Evolutionary conservation across 768 basidiomycete genomes (phyloP).

Genomic region (Paxillus ammoniavirescens): DNA sequence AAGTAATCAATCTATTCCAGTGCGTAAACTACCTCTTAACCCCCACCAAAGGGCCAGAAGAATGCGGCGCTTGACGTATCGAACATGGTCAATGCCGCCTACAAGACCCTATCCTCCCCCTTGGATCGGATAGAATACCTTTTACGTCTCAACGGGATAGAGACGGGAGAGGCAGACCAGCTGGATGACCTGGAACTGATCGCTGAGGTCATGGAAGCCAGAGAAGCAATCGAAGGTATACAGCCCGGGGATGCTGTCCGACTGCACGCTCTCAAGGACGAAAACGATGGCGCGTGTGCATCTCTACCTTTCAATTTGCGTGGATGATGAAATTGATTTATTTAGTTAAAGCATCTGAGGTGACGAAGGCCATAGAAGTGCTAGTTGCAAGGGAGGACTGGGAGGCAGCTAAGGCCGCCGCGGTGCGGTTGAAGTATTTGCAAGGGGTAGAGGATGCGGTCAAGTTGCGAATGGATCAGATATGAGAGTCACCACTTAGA

Average conservation of each 20-base stretch:
- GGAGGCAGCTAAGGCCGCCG: conserved; percentile 51
- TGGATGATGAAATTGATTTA: background rate
- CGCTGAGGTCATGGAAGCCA: conserved; percentile 71
- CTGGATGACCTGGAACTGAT: conserved; percentile 71
- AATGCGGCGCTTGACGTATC: conserved; percentile 44
- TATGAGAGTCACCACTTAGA: background rate
- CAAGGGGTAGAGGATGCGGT: conserved; percentile 50
- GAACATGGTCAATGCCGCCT: conserved; percentile 78
- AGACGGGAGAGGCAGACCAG: conserved; percentile 67
- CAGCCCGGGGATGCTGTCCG: conserved; percentile 46
- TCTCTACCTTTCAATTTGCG: background rate
- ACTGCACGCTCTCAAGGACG: conserved; percentile 48
- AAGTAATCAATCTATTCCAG: conserved; percentile 38
- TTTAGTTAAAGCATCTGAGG: conserved; percentile 51
- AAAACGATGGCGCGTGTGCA: conserved; percentile 53
- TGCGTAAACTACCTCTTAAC: conserved; percentile 6
- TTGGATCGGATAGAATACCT: conserved; percentile 80
- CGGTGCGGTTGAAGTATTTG: conserved; percentile 75
- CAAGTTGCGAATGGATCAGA: conserved; percentile 5
- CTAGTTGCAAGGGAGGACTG: conserved; percentile 56
- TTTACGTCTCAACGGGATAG: conserved; percentile 57
- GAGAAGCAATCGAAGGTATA: conserved; percentile 68
- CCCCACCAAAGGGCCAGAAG: conserved; percentile 21
- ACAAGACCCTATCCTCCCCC: conserved; percentile 71
- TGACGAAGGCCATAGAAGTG: conserved; percentile 44